These are phyloP conservation scores for Epichloe sp. DNA, from an alignment of 2,329 filamentous ascomycete species.

Conservation along the genomic window DNA sequence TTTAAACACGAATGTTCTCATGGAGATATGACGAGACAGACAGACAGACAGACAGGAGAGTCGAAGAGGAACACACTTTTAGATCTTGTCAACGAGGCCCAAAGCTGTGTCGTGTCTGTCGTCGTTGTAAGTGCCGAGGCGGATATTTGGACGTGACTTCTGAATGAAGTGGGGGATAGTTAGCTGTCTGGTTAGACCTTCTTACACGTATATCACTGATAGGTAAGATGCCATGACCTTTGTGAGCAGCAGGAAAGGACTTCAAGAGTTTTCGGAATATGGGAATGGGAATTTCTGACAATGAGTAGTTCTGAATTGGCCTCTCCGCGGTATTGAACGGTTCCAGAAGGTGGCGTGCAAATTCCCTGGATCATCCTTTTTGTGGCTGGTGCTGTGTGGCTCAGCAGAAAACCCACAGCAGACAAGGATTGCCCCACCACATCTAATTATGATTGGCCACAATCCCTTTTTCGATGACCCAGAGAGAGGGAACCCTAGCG, in stretches of 20 bases:
- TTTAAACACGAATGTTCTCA: too few relatives aligned
- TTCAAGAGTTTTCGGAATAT: too few relatives aligned
- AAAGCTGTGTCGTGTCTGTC: background rate
- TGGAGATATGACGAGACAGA: too few relatives aligned
- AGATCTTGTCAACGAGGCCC: background rate
- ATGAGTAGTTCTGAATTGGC: too few relatives aligned
- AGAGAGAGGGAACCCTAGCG: conserved; percentile 25
- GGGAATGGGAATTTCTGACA: too few relatives aligned
- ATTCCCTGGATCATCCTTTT: background rate
- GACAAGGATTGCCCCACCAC: background rate
- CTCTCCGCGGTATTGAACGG: too few relatives aligned
- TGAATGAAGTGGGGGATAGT: too few relatives aligned
- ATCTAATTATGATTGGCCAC: conserved; percentile 20
- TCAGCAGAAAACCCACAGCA: background rate
- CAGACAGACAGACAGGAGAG: background rate
- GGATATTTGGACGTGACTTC: too few relatives aligned
- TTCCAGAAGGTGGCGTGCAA: background rate
- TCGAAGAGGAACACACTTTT: background rate
- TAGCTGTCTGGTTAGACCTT: too few relatives aligned
- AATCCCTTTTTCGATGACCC: background rate
- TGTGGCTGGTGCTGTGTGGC: conserved; percentile 4
- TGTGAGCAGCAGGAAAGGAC: background rate
- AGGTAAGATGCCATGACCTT: too few relatives aligned
- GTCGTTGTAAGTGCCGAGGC: too few relatives aligned
- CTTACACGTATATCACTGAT: too few relatives aligned